Evolutionary conservation across 2,329 filamentous ascomycete species (phyloP), one percentile per base, ranked within the genome.

Genomic region (Alternaria hordeiaustralica): DNA sequence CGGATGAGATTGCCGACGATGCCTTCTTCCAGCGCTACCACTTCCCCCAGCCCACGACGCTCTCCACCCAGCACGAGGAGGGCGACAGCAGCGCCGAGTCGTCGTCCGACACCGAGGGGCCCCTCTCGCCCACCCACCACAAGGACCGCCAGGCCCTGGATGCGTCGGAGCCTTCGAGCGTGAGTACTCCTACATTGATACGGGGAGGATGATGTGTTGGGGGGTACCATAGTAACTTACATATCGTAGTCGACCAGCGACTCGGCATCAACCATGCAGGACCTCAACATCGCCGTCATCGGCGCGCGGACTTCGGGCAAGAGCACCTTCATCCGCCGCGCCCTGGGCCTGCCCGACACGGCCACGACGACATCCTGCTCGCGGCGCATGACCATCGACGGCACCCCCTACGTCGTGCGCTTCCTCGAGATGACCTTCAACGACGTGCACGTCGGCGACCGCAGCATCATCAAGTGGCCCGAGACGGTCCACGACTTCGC

Each of bases 401-500:
- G 86, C 53, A 80, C 79, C 28, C 78, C 84, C 55, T 89, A 87
- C 71, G 75, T 86, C 21, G 86, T 90, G 61, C 86, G 86, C 59
- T 79, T 90, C 63, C 71, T 89, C 66, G 87, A 90, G 74, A 79
- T 89, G 57, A 75, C 81, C 46, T 82, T 86, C 64, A 81, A 82
- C 61, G 84, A 88, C 65, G 79, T 89, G 26, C 80, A 87, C 57
- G 81, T 84, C 63, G 81, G 82, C 36, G 80, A 85, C 60, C 80
- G 83, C 59, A 81, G 80, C 62, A 82, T 79, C 63, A 78, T 88
- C 49, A 90, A 88, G 69, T 85, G 87, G 87, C 87, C 88, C 43
- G 81, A 83, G 33, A 81, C 79, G 21, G 77, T 85, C 45, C 82
- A 90, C 75, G 92, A 92, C 63, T 85, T 89, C 67, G 87, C 90